Evolutionary conservation across 2,329 filamentous ascomycete species (phyloP).

Genomic region (Aspergillus pseudoglaucus): DNA sequence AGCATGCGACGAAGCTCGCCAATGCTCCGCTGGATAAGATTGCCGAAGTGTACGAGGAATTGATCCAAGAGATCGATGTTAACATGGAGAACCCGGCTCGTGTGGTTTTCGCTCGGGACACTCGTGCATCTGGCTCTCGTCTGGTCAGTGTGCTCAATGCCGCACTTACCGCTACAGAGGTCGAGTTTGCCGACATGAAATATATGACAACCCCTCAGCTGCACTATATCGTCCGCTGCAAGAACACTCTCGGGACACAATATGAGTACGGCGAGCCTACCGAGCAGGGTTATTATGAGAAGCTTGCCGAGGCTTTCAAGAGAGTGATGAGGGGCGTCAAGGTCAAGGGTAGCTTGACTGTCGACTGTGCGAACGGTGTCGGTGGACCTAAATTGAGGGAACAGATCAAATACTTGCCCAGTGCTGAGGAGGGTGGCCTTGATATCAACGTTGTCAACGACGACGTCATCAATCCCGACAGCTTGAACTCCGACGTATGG

Average conservation of each 20-base stretch:
- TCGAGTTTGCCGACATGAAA: slow-evolving; percentile 76
- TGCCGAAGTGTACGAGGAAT: slow-evolving; percentile 65
- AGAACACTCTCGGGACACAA: slow-evolving; percentile 84
- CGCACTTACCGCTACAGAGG: slow-evolving; percentile 68
- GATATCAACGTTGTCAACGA: slow-evolving; percentile 88
- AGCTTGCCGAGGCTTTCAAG: slow-evolving; percentile 78
- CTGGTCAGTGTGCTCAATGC: slow-evolving; percentile 73
- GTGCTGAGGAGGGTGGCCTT: slow-evolving; percentile 59
- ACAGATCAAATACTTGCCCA: slow-evolving; percentile 73
- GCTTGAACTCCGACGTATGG: slow-evolving; percentile 77
- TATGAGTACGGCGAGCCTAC: slow-evolving; percentile 83
- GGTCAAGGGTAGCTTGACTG: slow-evolving; percentile 65
- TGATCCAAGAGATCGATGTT: slow-evolving; percentile 70
- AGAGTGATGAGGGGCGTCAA: slow-evolving; percentile 72
- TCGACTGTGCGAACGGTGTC: slow-evolving; percentile 96
- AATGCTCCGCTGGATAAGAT: slow-evolving; percentile 75
- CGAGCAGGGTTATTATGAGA: slow-evolving; percentile 91
- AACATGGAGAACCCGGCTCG: slow-evolving; percentile 64
- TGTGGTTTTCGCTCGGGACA: slow-evolving; percentile 88
- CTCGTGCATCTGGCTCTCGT: slow-evolving; percentile 80
- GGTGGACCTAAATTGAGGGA: slow-evolving; percentile 85
- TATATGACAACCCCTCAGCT: slow-evolving; percentile 95
- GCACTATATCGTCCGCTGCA: slow-evolving; percentile 89
- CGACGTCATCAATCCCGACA: slow-evolving; percentile 81
- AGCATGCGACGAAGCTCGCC: slow-evolving; percentile 78